Evolutionary conservation across 495 filamentous ascomycete species (phyloP).

Genomic region (Podospora pseudocomata): DNA sequence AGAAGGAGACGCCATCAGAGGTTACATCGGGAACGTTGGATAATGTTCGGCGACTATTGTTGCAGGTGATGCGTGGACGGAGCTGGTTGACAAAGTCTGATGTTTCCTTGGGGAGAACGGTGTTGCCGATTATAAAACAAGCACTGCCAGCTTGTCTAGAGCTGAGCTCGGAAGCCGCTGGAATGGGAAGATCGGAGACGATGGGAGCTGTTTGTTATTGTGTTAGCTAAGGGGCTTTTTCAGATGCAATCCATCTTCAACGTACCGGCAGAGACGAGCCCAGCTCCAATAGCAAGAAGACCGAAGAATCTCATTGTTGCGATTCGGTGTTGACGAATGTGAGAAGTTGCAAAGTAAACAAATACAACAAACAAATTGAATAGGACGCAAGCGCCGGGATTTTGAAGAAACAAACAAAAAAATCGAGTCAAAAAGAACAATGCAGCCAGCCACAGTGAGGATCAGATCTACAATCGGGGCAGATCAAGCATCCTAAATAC

Average conservation of each 20-base stretch:
- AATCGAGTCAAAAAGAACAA: background rate
- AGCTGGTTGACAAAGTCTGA: constrained; percentile 31
- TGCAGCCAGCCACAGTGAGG: constrained; percentile 15
- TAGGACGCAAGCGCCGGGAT: constrained; percentile 9
- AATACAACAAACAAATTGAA: background rate
- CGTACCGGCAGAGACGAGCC: constrained; percentile 17
- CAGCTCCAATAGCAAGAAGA: constrained; percentile 15
- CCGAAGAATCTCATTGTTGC: constrained; percentile 17
- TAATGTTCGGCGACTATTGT: constrained; percentile 32
- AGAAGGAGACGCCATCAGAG: constrained; percentile 41
- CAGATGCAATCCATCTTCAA: background rate
- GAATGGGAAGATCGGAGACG: background rate
- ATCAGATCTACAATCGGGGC: constrained; percentile 9
- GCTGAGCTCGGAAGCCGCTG: background rate
- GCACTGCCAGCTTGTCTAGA: constrained; percentile 23
- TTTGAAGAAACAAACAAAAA: background rate
- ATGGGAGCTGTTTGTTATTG: constrained; percentile 14
- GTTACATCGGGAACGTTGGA: constrained; percentile 43
- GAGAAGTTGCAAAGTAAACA: background rate
- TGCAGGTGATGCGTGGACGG: constrained; percentile 38
- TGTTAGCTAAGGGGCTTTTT: background rate
- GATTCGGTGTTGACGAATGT: background rate
- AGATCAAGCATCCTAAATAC: constrained; percentile 3
- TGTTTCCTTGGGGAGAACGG: constrained; percentile 36
- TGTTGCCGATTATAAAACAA: constrained; percentile 46